Base-by-base conservation (phyloP, 1,284 basidiomycete genomes). In the Polyporus tsugae region DNA sequence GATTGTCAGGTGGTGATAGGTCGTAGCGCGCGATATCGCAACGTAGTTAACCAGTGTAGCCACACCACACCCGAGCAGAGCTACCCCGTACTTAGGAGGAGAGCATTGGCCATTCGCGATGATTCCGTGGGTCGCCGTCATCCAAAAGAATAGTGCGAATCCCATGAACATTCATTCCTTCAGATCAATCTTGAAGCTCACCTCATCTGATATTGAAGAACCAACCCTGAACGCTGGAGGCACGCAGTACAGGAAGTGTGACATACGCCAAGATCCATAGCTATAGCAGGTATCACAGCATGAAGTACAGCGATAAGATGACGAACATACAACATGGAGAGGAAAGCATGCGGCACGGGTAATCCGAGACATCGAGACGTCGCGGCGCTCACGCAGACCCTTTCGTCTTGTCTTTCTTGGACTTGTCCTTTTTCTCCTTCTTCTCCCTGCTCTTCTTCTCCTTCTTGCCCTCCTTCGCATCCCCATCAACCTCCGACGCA, bases 321-420 rank as follows among this genome's bases (percentile, higher is more conserved):
- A 60, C 22, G 57, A 49, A 52, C 53, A 66, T 70, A 67, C 66
- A 67, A 41, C 44, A 22, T 60, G 2, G 17, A 39, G 59, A 35
- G 62, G 52, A 67, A 38, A 55, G 29, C 52, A 55, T 55, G 33
- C 25, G 17, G 25, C 13, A 1, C 55, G 62, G 35, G 46, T 35
- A 57, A 63, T n/a, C 39, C 53, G 38, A 62, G 39, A 57, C 52
- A 53, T 25, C 3, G 15, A 42, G 33, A 60, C 22, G 4, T 25
- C 5, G 35, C 15, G 41, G 13, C 22, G 11, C 29, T 65, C 64
- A 71, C 42, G 66, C 74, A 57, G 68, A 60, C 64, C 72, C 77
- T 57, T 69, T 66, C 33, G 69, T 65, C 70, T 76, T 77, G 70
- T 79, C 72, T 71, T 78, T 81, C 70, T 78, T 79, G 55, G 72